Evolutionary conservation across 192 early-diverging fungal genomes (phyloP), one percentile per base, ranked within the genome.

Genomic region (Coemansia guatemalensis): DNA sequence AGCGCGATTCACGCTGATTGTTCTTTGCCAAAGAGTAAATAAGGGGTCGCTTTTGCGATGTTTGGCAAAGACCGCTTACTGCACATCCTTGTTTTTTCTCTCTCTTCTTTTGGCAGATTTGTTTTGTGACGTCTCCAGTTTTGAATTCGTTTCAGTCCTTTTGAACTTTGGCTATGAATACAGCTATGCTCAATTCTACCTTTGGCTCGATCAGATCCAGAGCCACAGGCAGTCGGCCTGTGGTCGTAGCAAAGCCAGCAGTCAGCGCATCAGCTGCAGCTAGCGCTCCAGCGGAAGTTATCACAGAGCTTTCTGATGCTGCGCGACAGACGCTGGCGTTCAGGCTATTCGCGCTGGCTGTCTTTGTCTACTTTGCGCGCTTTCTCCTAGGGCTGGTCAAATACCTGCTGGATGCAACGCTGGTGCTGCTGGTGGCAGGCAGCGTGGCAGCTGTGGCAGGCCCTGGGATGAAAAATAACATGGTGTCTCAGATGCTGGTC

Each of bases 321-420:
- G 49, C 20, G 20, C 50, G 60, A 44, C 67, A 73, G 22, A 66
- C 53, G 54, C 58, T 80, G 44, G 64, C 62, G 29, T 65, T 74
- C 54, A 62, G 68, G 50, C 60, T 80, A 25, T 24, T 61, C 24
- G 62, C 64, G 17, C 58, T 80, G 30, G 68, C 72, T 3, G 49
- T 64, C 4, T 21, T 54, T 25, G 53, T 58, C 22, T 71, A 61
- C 33, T 1, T 64, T 24, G 50, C 57, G 21, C 59, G 62, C 54
- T 60, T 71, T n/a, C 29, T 71, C 17, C 53, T 80, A 8, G 64
- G 67, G 21, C 39, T 80, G 48, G 50, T 80, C 27, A 70, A 53
- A 50, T 70, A 70, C 27, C 54, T 60, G 54, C 65, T 80, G 53
- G 71, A 80, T 53, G 57, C 64, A 5, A 47, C 58, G 27, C 57